Evolutionary conservation across 2,329 filamentous ascomycete genomes (phyloP), one percentile per base, ranked within the genome.

Genomic region (Cryphonectria japonica): DNA sequence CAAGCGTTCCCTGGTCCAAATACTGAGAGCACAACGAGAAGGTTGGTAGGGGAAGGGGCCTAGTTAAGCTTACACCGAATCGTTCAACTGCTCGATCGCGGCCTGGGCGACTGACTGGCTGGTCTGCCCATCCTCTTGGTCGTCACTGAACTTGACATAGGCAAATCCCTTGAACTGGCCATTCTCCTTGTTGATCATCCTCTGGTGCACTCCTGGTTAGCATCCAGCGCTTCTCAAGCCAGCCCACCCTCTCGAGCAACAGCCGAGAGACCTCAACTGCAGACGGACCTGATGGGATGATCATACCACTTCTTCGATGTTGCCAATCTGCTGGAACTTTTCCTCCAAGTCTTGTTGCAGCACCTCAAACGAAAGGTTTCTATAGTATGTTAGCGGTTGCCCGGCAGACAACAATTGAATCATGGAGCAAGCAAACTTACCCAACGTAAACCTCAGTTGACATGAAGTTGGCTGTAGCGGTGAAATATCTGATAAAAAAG

Each of bases 91-190:
- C 6, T 41, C 29, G 11, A 69, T 69, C 22, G 67, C 67, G 19
- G 46, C 67, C 43, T 64, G 13, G 43, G 43, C 60, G 7, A 69
- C 67, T 6, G 32, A 13, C 1, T 64, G 46, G 43, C 67, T 54
- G 60, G 67, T 54, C 60, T 69, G n/a, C n/a, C 34, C 59, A 32
- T 8, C 43, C 5, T 29, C 22, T 26, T 69, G 67, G 1, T 54
- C 14, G 14, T 69, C 67, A 37, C 67, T 64, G 67, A 54, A 69
- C 34, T 39, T 62, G 59, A 69, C 59, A 37, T 64, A 69, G 43
- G 29, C 67, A 60, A 69, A 69, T 22, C 67, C 67, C 34, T 54
- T 63, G 60, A 34, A 54, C 37, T 16, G 11, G 13, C 67, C 67
- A 16, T 29, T 26, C 5, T 57, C 54, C 7, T 62, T 52, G 7